Evolutionary conservation across 331 rosid genomes (phyloP), one percentile per base, ranked within the genome.

Genomic region (Pyracantha coccinea): DNA sequence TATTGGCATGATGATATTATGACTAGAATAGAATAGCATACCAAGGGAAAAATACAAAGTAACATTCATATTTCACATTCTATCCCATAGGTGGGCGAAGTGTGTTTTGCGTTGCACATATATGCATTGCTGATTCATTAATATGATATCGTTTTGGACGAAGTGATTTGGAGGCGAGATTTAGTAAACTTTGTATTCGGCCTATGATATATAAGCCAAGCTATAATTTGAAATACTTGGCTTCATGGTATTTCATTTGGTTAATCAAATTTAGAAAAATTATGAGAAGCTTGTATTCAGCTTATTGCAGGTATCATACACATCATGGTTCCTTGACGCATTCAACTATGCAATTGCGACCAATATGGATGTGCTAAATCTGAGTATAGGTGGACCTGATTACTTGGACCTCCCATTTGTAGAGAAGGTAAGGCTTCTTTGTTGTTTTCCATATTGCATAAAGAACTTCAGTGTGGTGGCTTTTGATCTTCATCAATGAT

Each of bases 321-420:
- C 99, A 72, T 94, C 97, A 45, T 94, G 99, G 99, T 94, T 95
- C 89, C 99, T 95, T 85, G 99, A 95, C 75, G 97, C 99, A 61
- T 95, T 95, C 89, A 95, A 95, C 88, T 92, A 95, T 79, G 99
- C 99, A 32, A 95, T 95, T 78, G 93, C 99, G 55, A 92, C 96
- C 76, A 70, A 90, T 74, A 95, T 95, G 91, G 99, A 95, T 81
- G 99, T 95, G 53, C 81, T 95, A 66, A 95, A 95, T 85, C 85
- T 95, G 85, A 95, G 99, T 75, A 95, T 95, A 28, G 99, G 99
- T 70, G 99, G 99, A 80, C 99, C 99, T 74, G 99, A 92, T 85
- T 95, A 90, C 81, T 66, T 92, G 88, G 99, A 95, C 91, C 97
- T 92, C 78, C 99, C 99, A 68, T 95, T 92, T 83, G 97, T 95